Percentiles rank a stretch among this genome's conserved stretches.
phyloP scores from a whole-genome alignment of 208 protist genomes.

The Entamoeba dispar region DNA sequence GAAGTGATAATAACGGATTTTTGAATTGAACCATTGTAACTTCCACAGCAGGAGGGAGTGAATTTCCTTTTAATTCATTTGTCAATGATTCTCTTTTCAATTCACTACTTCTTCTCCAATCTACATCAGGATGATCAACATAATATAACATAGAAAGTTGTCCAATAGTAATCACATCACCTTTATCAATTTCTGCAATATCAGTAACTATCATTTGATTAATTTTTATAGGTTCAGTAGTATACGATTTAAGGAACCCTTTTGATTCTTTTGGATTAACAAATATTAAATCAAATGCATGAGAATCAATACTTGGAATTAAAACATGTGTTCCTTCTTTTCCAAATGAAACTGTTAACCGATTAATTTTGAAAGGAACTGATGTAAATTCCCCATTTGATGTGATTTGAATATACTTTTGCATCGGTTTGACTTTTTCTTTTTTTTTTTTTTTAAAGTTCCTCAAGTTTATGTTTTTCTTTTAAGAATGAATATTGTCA shows the following conservation, averaged over 20 bases:
- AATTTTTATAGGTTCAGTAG: neutral
- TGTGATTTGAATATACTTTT: too few species aligned
- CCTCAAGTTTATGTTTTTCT: too few species aligned
- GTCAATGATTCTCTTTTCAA: neutral
- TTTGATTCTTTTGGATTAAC: neutral
- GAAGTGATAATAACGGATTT: neutral
- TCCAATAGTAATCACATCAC: neutral
- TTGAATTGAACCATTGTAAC: neutral
- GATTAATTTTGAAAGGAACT: too few species aligned
- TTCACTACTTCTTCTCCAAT: neutral
- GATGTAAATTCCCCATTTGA: too few species aligned
- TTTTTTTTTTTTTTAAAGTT: too few species aligned
- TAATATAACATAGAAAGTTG: neutral
- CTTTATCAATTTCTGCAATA: neutral
- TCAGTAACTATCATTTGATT: neutral
- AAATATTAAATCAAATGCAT: neutral
- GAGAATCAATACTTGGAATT: neutral
- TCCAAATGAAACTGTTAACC: too few species aligned
- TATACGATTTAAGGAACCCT: neutral
- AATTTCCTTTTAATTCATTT: neutral
- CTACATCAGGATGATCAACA: neutral
- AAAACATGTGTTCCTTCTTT: too few species aligned
- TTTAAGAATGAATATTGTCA: too few species aligned
- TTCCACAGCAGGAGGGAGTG: neutral
- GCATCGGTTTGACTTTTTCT: too few species aligned